Evolutionary conservation across 352 stramenopile genomes (phyloP), one percentile per base, ranked within the genome.

Genomic region (Pythium sukuiense): DNA sequence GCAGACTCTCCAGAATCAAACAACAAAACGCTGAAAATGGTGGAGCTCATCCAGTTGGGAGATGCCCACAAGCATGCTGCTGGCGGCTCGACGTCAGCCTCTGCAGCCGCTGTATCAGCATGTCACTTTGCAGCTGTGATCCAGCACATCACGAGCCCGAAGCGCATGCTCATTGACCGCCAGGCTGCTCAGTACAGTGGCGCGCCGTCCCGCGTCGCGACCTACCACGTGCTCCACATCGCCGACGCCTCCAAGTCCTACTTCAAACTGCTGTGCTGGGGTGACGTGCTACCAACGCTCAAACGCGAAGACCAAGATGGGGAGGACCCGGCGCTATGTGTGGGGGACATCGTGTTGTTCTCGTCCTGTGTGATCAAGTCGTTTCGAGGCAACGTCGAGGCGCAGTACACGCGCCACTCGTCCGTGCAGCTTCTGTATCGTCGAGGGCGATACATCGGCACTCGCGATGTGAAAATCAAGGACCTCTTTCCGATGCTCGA

Each of bases 401-500:
- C 81, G 37, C 79, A 88, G 59, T 89, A 81, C 62, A 43, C 75
- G 18, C 71, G 63, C 54, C 50, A 54, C 32, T 87, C 78, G 18
- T 74, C 60, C 39, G 75, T 77, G 27, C 78, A 86, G 58, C 72
- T 91, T 39, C 61, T 91, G 60, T 89, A 87, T 65, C 74, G 83
- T 2, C 74, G 76, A 7, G 77, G 81, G 37, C 69, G 73, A 6
- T 89, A 87, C 62, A 86, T 87, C 50, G 83, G 78, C 64, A 87
- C 78, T 2, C 71, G 72, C 46, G 76, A 84, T 29, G 77, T 84
- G 6, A 70, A 63, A 8, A 43, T 91, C 32, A 79, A 79, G 20
- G 72, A 84, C 35, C 37, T 89, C 16, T 90, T 85, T 56, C 72
- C 75, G 1, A 88, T 88, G 78, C 84, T 90, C 69, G 76, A 87